phyloP scores from a whole-genome alignment of 176 grass and related monocot species.

The Paspalum notatum region DNA sequence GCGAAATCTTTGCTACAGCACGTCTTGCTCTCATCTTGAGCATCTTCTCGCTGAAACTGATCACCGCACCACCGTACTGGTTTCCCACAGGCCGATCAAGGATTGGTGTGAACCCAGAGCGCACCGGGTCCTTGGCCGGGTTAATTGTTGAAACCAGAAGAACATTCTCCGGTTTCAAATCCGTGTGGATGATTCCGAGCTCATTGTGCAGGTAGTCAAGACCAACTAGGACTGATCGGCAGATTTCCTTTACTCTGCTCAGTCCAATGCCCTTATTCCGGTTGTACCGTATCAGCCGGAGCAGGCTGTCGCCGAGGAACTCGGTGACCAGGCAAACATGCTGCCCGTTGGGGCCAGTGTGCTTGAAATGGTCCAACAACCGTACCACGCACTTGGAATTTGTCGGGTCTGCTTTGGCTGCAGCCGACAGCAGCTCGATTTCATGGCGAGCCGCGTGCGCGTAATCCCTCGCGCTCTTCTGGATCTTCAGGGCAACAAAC shows the following conservation, averaged over 20 bases:
- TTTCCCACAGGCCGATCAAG: conserved; percentile 63
- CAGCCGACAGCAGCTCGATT: conserved; percentile 72
- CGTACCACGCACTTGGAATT: conserved; percentile 68
- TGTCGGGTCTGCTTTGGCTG: conserved; percentile 68
- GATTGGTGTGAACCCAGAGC: conserved; percentile 63
- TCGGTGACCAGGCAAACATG: conserved; percentile 82
- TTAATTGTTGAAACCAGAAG: conserved; percentile 85
- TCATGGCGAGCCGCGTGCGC: conserved; percentile 80
- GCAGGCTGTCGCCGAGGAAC: conserved; percentile 82
- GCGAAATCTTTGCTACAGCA: conserved; percentile 68
- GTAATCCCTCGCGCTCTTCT: conserved; percentile 93
- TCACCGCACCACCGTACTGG: conserved; percentile 40
- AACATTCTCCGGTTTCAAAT: conserved; percentile 91
- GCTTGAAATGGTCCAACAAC: conserved; percentile 92
- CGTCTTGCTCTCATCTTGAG: conserved; percentile 67
- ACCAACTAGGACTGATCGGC: conserved; percentile 62
- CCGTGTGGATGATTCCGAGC: conserved; percentile 79
- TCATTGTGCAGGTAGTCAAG: conserved; percentile 87
- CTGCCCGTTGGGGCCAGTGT: conserved; percentile 77
- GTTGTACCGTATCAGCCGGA: conserved; percentile 76
- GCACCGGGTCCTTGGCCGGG: conserved; percentile 80
- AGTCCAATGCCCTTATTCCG: conserved; percentile 76
- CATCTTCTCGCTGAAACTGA: conserved; percentile 77
- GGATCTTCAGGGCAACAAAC: conserved; percentile 94
- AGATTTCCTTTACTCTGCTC: conserved; percentile 65